These are phyloP conservation scores for Candida railenensis DNA, from an alignment of 805 yeast species.

Conservation along the genomic window DNA sequence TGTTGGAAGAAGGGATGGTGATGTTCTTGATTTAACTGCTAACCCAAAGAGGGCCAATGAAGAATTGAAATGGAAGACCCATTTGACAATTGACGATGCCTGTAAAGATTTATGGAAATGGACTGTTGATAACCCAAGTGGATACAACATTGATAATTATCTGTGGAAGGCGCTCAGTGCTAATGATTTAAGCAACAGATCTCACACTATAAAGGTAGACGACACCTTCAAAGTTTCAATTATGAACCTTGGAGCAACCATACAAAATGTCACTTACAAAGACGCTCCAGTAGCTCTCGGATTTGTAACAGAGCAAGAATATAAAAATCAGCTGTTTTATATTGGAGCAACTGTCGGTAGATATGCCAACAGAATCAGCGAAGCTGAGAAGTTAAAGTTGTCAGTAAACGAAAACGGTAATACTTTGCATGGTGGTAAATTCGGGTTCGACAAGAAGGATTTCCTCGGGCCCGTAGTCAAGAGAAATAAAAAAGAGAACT, in stretches of 20 bases:
- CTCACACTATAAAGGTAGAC: conserved; percentile 34
- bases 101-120: conserved; percentile 77
- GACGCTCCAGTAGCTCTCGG: conserved; percentile 41
- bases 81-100: conserved; percentile 56
- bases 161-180: conserved; percentile 28
- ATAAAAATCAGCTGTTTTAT: conserved; percentile 35
- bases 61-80: conserved; percentile 67
- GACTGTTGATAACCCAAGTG: conserved; percentile 68
- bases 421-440: conserved; percentile 54
- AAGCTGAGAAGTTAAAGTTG: conserved; percentile 42
- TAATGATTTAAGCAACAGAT: conserved; percentile 25
- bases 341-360: conserved; percentile 69
- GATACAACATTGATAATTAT: conserved; percentile 42
- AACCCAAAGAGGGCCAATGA: conserved; percentile 62
- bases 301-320: conserved; percentile 32
- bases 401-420: conserved; percentile 34
- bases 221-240: conserved; percentile 36
- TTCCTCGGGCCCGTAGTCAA: conserved; percentile 56
- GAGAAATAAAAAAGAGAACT: conserved; percentile 27
- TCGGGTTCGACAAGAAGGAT: conserved; percentile 49
- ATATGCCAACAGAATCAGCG: conserved; percentile 57
- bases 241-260: conserved; percentile 52
- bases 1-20: conserved; percentile 71
- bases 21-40: conserved; percentile 74
- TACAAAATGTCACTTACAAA: conserved; percentile 41